Conservation (phyloP, 805 yeast genomes). For the Ogataea wickerhamii region DNA sequence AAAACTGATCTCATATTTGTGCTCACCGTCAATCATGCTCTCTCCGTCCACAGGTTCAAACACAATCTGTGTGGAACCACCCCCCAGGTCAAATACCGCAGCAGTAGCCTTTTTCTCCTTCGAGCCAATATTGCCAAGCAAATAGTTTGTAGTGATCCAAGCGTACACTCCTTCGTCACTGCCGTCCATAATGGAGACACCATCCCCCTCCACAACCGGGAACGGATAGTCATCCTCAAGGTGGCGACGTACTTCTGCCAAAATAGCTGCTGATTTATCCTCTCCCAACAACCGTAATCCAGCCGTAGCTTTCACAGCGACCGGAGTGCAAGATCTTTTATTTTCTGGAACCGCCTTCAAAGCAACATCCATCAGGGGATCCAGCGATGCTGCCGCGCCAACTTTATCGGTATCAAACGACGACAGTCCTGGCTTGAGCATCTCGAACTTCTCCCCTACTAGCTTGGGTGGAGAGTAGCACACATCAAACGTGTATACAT, state of each 20-base stretch:
- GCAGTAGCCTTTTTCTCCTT: conserved; percentile 77
- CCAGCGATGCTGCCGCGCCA: conserved; percentile 89
- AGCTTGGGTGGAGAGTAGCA: conserved; percentile 82
- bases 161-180: conserved; percentile 97
- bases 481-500: conserved; percentile 86
- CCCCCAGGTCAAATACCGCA: conserved; percentile 97
- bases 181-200: conserved; percentile 92
- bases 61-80: conserved; percentile 98
- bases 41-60: conserved; percentile 80
- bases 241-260: conserved; percentile 71
- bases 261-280: conserved; percentile 64
- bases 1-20: conserved; percentile 73
- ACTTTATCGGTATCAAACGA: conserved; percentile 72
- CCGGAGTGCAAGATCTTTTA: conserved; percentile 78
- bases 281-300: conserved; percentile 86
- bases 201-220: conserved; percentile 83
- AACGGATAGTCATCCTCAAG: conserved; percentile 83
- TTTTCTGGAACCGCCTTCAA: conserved; percentile 70
- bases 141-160: conserved; percentile 94
- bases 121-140: conserved; percentile 91
- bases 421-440: conserved; percentile 91
- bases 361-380: conserved; percentile 76
- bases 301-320: conserved; percentile 97
- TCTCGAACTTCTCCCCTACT: conserved; percentile 74
- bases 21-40: conserved; percentile 75